Evolutionary conservation across 139 green algal genomes (phyloP), one percentile per base, ranked within the genome.

Genomic region (Coelastrella sp.): DNA sequence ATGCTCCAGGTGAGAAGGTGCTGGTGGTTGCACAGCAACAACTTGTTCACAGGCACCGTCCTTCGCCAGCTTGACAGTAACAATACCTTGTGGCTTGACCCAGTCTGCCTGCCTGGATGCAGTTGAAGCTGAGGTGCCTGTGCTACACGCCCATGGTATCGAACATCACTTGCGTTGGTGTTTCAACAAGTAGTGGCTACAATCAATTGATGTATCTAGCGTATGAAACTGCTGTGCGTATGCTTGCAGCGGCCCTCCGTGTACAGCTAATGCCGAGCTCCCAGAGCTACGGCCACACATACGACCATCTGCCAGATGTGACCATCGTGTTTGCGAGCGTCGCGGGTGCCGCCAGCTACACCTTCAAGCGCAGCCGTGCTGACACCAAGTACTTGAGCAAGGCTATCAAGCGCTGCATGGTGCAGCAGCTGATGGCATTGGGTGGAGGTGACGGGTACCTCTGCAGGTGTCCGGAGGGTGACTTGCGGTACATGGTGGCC

Each of bases 401-500:
- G 82, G 64, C 64, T 32, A 77, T 87, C 23, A 59, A 20, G 14
- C 23, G 23, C 32, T 87, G 82, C 64, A 78, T 87, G 82, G 11
- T 73, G 23, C 64, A 61, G 61, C 32, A 66, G 82, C 19, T 78
- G 82, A 47, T 16, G 7, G n/a, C 13, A 5, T 16, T 87, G 82
- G 61, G 61, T n/a, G 82, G 56, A 14, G 73, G 65, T 20, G 71
- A 89, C 7, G 92, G 92, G 77, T 95, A 95, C 91, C 56, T 95
- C 16, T 92, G 92, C 75, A 57, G 75, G 54, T 83, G 80, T 66
- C 86, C 79, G 76, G 86, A 86, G 61, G 76, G 32, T 5, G 86
- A 91, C 47, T 47, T 86, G 23, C 94, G 94, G 91, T 94, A 94
- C 92, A 94, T 95, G 90, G 65, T 93, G 4, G 89, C 90, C 5